phyloP scores from a whole-genome alignment of 225 moss, liverwort and hornwort species.

The Lunularia cruciata region DNA sequence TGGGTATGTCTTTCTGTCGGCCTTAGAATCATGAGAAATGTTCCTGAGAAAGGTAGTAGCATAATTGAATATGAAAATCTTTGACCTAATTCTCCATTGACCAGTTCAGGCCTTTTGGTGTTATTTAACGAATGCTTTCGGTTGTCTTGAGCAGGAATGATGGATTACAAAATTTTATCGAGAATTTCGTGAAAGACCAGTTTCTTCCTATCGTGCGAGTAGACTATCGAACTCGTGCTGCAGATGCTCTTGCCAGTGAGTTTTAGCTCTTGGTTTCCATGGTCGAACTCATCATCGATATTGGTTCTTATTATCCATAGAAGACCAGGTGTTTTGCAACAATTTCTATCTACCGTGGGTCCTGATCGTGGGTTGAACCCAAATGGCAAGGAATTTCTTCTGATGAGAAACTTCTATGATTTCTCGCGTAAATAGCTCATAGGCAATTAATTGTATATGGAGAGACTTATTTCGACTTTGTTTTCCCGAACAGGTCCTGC shows the following conservation, averaged over 20 bases:
- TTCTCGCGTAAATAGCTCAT: too few species aligned
- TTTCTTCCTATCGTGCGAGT: conserved; percentile 97
- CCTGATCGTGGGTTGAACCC: too few species aligned
- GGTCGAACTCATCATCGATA: not conserved
- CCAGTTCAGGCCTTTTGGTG: too few species aligned
- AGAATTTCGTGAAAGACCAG: conserved; percentile 98
- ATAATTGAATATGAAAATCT: too few species aligned
- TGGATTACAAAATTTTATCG: conserved; percentile 94
- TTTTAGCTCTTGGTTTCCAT: not conserved
- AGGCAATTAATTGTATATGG: too few species aligned
- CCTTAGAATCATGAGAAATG: too few species aligned
- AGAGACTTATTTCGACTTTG: not conserved
- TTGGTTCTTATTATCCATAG: too few species aligned
- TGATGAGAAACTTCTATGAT: too few species aligned
- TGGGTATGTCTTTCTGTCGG: conserved; percentile 57
- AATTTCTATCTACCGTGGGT: not conserved
- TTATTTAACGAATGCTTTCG: not conserved
- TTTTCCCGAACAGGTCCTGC: conserved; percentile 62
- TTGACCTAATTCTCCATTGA: too few species aligned
- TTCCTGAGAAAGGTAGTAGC: too few species aligned
- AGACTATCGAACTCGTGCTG: conserved; percentile 96
- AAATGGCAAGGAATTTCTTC: too few species aligned
- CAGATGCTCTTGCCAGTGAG: conserved; percentile 98
- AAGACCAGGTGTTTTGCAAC: too few species aligned
- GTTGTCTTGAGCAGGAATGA: conserved; percentile 67